Evolutionary conservation across 129 eudicot genomes (phyloP).

Genomic region (Oenanthe sinensis): DNA sequence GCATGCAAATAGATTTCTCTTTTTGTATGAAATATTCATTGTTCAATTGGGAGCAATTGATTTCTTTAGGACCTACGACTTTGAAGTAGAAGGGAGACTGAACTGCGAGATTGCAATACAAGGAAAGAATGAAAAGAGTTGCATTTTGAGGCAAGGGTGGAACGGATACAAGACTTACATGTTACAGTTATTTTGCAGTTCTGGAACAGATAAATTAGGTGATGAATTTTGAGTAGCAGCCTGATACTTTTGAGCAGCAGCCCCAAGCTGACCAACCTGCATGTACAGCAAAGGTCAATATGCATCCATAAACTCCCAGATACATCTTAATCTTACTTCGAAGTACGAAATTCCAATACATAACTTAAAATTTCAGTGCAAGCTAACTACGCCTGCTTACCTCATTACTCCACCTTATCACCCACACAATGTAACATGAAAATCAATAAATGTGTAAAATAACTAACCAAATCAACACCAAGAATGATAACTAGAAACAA

Average conservation of each 20-base stretch:
- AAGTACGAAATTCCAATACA: not conserved
- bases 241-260: slow-evolving; percentile 94
- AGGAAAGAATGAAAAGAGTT: not conserved
- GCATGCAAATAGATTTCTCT: not conserved
- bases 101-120: not conserved
- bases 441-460: not conserved
- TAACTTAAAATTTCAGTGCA: not conserved
- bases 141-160: not conserved
- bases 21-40: not conserved
- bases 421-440: not conserved
- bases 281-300: slow-evolving; percentile 18
- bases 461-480: not conserved
- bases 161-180: slow-evolving; percentile 42
- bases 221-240: slow-evolving; percentile 72
- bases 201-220: slow-evolving; percentile 63
- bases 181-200: slow-evolving; percentile 87
- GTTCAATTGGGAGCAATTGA: not conserved
- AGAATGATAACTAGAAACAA: not conserved
- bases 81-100: not conserved
- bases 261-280: slow-evolving; percentile 91
- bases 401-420: not conserved
- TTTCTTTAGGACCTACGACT: not conserved
- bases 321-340: not conserved
- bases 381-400: not conserved
- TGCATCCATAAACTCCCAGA: not conserved